Base-by-base conservation (phyloP, 305 asterid species). In the Fraxinus sp. region DNA sequence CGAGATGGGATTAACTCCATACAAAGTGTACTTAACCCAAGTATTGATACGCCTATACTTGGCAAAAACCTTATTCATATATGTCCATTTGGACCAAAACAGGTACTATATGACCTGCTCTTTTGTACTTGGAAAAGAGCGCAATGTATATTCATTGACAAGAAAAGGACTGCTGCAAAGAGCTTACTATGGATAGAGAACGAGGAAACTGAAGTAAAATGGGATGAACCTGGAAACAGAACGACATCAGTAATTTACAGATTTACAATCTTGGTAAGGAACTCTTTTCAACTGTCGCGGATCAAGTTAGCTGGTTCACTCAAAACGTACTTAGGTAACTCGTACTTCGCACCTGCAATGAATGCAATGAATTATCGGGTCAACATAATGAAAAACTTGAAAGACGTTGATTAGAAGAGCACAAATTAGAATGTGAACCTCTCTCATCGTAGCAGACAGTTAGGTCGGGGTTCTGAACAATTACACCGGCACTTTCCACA, bases 301-400 rank as follows among this genome's bases (percentile, higher is more conserved):
- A 95, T 90, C 94, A 94, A 84, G 87, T 95, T 95, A 22, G 92
- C 90, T 3, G 98, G 99, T 89, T 95, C 98, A 6, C 98, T 94
- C 88, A 95, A 87, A 35, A 94, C 98, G 52, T 95, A 95, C 82
- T 91, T 95, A 68, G 98, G 98, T 59, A 95, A 85, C 90, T 95
- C 99, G 39, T 95, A 95, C 87, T 91, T 95, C 36, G 96, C 95
- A 84, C 99, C 99, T 94, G 98, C 89, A 85, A 83, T 73, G 73
- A 81, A 80, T 94, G 98, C 89, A 85, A 83, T 73, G 73, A 81
- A 80, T 64, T 55, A 10, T 10, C 24, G 0, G 64, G 59, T 83
- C 73, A 59, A 66, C 43, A 28, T 5, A 30, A 11, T 64, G 5
- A 11, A 71, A 62, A 3, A 16, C 41, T 0, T 5, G 36, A 46